Evolutionary conservation across 148 eudicot species (phyloP).

Genomic region (Camellia granthamiana): DNA sequence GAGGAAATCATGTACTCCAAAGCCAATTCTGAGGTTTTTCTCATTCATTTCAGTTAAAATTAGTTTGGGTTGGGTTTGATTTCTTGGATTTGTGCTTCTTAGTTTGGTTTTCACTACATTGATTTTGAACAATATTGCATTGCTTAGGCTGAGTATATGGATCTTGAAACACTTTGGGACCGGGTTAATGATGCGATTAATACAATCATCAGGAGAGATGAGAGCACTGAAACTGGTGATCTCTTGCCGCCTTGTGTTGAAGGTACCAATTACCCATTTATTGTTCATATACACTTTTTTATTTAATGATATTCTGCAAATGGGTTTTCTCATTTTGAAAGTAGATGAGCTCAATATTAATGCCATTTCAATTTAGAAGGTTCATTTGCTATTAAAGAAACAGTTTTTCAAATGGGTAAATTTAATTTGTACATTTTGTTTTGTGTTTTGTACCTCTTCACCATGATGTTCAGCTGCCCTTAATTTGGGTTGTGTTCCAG

Average conservation of each 20-base stretch:
- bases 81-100: background rate
- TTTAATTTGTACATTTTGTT: slow-evolving; percentile 3
- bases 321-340: slow-evolving; percentile 7
- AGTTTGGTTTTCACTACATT: background rate
- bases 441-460: background rate
- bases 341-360: background rate
- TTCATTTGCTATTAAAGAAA: background rate
- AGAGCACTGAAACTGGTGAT: slow-evolving; percentile 71
- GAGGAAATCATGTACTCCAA: slow-evolving; percentile 98
- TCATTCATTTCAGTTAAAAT: background rate
- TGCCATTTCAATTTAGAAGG: background rate
- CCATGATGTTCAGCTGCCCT: slow-evolving; percentile 85
- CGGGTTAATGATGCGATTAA: slow-evolving; percentile 84
- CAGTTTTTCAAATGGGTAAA: background rate
- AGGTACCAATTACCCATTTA: slow-evolving; percentile 43
- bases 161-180: slow-evolving; percentile 80
- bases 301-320: background rate
- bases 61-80: slow-evolving; percentile 1
- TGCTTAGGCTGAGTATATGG: slow-evolving; percentile 76
- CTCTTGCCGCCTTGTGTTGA: slow-evolving; percentile 92
- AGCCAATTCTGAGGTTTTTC: slow-evolving; percentile 92
- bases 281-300: slow-evolving; percentile 8
- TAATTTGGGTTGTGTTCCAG: slow-evolving; percentile 81
- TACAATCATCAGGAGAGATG: slow-evolving; percentile 85
- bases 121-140: slow-evolving; percentile 5